phyloP scores from a whole-genome alignment of 2,329 filamentous ascomycete species.

The Sporothrix brasiliensis region DNA sequence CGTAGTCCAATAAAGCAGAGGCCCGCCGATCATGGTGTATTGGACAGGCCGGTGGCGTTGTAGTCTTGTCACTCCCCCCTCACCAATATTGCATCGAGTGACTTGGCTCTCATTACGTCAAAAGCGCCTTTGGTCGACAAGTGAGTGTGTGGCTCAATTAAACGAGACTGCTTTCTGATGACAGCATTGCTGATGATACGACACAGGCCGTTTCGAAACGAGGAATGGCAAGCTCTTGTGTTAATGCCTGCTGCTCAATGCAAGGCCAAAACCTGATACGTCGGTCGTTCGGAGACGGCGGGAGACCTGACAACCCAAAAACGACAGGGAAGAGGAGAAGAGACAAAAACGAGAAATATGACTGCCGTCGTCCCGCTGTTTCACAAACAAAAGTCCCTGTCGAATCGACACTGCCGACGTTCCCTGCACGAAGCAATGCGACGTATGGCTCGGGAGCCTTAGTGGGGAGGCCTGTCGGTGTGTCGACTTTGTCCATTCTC shows the following conservation, averaged over 20 bases:
- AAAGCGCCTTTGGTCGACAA: background rate
- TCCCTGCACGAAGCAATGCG: background rate
- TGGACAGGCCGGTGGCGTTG: constrained; percentile 8
- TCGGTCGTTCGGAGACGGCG: constrained; percentile 22
- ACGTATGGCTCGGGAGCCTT: background rate
- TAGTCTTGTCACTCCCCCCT: background rate
- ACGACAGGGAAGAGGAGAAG: constrained; percentile 11
- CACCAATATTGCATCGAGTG: background rate
- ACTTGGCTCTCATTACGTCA: background rate
- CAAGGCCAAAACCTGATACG: constrained; percentile 25
- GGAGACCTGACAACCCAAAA: background rate
- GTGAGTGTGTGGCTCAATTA: background rate
- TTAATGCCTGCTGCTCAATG: constrained; percentile 24
- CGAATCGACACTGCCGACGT: background rate
- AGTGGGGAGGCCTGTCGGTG: background rate
- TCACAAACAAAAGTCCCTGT: background rate
- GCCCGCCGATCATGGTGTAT: constrained; percentile 10
- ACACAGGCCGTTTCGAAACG: background rate
- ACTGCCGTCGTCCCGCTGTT: constrained; percentile 14
- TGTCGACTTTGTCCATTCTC: background rate
- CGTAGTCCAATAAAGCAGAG: background rate
- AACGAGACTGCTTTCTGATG: background rate
- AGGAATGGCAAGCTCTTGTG: background rate
- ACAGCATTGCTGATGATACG: constrained; percentile 17
- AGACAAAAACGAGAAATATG: background rate